Percentiles rank a stretch among this genome's conserved stretches.
Conservation (phyloP, 176 grass and related monocot species). For the Secale cereale region DNA sequence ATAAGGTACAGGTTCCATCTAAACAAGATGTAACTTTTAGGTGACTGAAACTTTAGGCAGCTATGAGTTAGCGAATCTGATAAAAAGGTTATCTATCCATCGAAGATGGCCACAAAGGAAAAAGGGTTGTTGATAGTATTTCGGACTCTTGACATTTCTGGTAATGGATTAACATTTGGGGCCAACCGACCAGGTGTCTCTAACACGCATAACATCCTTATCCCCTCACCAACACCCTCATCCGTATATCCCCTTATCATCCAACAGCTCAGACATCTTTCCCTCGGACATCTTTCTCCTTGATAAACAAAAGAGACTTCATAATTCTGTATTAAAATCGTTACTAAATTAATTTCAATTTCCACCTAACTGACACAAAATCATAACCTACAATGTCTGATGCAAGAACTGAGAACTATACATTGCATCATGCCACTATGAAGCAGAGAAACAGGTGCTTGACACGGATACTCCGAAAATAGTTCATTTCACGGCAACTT, state of each 20-base stretch:
- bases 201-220: not conserved
- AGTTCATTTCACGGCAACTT: constrained; percentile 48
- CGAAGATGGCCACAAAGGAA: no score
- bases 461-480: not conserved
- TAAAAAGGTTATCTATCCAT: no score
- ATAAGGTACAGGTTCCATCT: no score
- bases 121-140: not conserved
- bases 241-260: not conserved
- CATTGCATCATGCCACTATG: constrained; percentile 4
- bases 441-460: constrained; percentile 1
- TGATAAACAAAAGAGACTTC: not conserved
- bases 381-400: constrained; percentile 12
- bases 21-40: no score
- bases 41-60: no score
- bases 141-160: not conserved
- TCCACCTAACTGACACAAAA: not conserved
- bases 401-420: constrained; percentile 35
- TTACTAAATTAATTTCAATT: constrained; percentile 28
- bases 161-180: not conserved
- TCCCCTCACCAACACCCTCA: not conserved
- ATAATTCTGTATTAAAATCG: not conserved
- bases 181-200: constrained; percentile 2
- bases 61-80: no score
- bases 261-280: not conserved
- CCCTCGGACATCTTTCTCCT: not conserved